Evolutionary conservation across 495 filamentous ascomycete genomes (phyloP).

Genomic region (Lasiosphaeria miniovina): DNA sequence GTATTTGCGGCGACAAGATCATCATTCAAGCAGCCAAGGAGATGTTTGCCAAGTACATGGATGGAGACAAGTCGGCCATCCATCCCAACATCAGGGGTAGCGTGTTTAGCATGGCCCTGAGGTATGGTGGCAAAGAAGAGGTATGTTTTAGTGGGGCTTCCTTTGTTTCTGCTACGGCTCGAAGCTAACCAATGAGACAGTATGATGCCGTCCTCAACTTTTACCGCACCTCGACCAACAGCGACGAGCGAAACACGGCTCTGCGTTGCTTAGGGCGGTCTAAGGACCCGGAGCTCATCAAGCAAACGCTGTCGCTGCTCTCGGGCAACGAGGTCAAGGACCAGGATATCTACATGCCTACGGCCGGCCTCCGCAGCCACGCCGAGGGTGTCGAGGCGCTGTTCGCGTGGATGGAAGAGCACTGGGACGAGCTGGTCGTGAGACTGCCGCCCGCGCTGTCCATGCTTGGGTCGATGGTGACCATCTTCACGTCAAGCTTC

Average conservation of each 20-base stretch:
- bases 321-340: constrained; percentile 84
- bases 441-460: constrained; percentile 75
- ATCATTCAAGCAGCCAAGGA: constrained; percentile 62
- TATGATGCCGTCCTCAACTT: constrained; percentile 78
- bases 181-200: constrained; percentile 34
- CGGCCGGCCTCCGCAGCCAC: constrained; percentile 75
- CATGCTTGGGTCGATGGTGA: constrained; percentile 83
- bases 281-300: constrained; percentile 72
- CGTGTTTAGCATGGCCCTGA: constrained; percentile 69
- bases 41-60: constrained; percentile 69
- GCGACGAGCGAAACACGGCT: constrained; percentile 94
- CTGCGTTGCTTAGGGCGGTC: constrained; percentile 81
- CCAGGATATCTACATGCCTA: constrained; percentile 90
- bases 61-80: constrained; percentile 64
- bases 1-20: constrained; percentile 60
- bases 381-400: constrained; percentile 74
- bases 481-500: constrained; percentile 80
- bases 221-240: constrained; percentile 79
- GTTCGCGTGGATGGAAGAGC: constrained; percentile 78
- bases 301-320: constrained; percentile 72
- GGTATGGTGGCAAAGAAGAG: constrained; percentile 70
- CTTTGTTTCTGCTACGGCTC: constrained; percentile 3
- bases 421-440: constrained; percentile 79
- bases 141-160: constrained; percentile 38
- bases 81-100: constrained; percentile 69